Evolutionary conservation across 192 early-diverging fungal species (phyloP).

Genomic region (Kickxella alabastrina): DNA sequence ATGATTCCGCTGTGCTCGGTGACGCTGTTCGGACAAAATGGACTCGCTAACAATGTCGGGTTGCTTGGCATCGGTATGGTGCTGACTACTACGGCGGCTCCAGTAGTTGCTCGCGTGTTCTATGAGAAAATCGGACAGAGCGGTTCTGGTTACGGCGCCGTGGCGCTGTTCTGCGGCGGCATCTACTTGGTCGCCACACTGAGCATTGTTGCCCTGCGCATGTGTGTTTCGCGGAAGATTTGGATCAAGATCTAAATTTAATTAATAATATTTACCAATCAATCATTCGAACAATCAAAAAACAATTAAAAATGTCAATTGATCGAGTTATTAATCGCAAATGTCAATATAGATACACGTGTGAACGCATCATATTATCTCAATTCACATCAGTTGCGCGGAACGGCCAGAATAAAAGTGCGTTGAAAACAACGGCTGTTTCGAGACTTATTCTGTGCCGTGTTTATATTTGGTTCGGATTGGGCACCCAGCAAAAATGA

Average conservation of each 20-base stretch:
- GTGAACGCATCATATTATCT: no score
- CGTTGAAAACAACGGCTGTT: no score
- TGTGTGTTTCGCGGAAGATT: slow-evolving; percentile 37
- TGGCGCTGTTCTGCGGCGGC: slow-evolving; percentile 49
- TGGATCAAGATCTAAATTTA: slow-evolving; percentile 48
- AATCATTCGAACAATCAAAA: no score
- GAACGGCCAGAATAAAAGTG: no score
- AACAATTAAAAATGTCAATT: no score
- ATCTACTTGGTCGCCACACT: slow-evolving; percentile 46
- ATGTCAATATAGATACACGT: no score
- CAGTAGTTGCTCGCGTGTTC: slow-evolving; percentile 42
- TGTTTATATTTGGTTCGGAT: no score
- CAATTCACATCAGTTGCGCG: no score
- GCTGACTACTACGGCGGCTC: slow-evolving; percentile 45
- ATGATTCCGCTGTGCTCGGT: slow-evolving; percentile 52
- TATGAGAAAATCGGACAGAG: slow-evolving; percentile 50
- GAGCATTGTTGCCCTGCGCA: slow-evolving; percentile 47
- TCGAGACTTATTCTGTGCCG: no score
- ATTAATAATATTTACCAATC: no score
- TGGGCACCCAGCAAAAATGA: no score
- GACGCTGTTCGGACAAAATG: slow-evolving; percentile 51
- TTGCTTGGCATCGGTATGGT: slow-evolving; percentile 51
- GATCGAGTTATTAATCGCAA: no score
- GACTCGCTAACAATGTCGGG: slow-evolving; percentile 49
- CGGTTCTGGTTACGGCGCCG: slow-evolving; percentile 43